phyloP scores from a whole-genome alignment of 2,329 filamentous ascomycete genomes.

The Diaporthe ilicicola region DNA sequence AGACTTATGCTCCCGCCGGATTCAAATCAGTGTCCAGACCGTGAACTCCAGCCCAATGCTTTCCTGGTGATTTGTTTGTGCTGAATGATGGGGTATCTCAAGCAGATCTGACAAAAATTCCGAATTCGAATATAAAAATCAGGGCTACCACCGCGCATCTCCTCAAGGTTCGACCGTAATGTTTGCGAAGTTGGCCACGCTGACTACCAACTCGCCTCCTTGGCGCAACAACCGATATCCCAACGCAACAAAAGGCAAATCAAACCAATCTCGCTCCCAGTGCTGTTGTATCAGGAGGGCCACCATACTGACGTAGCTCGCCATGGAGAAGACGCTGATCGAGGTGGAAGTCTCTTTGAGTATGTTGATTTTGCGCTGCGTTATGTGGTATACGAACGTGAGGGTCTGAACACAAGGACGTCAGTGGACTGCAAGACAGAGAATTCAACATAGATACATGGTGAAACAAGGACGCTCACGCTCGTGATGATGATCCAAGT shows the following conservation, averaged over 20 bases:
- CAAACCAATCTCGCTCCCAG: conserved; percentile 67
- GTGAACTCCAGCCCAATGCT: conserved; percentile 18
- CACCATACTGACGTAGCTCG: conserved; percentile 80
- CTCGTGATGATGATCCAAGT: conserved; percentile 83
- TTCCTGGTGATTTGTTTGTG: not conserved
- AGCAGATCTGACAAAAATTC: conserved; percentile 8
- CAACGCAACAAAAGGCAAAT: conserved; percentile 64
- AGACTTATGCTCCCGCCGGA: not conserved
- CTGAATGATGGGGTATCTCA: conserved; percentile 24
- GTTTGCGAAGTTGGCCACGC: conserved; percentile 42
- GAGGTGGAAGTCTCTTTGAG: conserved; percentile 81
- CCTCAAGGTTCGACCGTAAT: conserved; percentile 38
- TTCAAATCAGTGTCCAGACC: not conserved
- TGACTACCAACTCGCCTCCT: conserved; percentile 38
- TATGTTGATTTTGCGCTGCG: conserved; percentile 81
- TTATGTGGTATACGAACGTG: conserved; percentile 79
- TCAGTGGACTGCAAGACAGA: not conserved
- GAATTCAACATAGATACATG: too few relatives aligned
- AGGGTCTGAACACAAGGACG: conserved; percentile 62
- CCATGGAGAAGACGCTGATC: conserved; percentile 79
- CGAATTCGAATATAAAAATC: conserved; percentile 4
- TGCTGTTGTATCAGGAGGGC: conserved; percentile 74
- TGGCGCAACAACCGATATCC: conserved; percentile 50
- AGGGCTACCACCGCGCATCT: not conserved
- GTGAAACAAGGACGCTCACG: conserved; percentile 52